Evolutionary conservation across 257 asterid species (phyloP), one percentile per base, ranked within the genome.

Genomic region (Plectranthus barbatus): DNA sequence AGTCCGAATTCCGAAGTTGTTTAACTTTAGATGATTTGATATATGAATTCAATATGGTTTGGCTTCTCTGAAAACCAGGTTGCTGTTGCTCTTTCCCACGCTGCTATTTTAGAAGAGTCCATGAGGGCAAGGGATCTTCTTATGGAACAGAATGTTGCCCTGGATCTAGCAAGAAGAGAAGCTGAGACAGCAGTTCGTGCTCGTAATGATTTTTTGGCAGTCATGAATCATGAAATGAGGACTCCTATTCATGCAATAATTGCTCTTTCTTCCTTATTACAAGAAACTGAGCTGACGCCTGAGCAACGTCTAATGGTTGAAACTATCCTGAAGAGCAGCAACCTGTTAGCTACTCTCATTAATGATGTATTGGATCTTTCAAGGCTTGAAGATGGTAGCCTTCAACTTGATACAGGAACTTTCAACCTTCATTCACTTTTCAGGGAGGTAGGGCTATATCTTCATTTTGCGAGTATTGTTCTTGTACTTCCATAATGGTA

Each of bases 301-400:
- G 99, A 93, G 88, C 99, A 93, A 49, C 96, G 99, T 19, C 80
- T 93, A 48, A 93, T 93, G 99, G 94, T 93, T 40, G 99, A 93
- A 76, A 93, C 96, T 58, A 80, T 93, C 66, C 96, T 90, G 69
- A 87, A 85, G 71, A 87, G 99, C 79, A 90, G 97, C 85, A 90
- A 90, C 73, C 95, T 93, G 60, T 76, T 93, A 72, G 94, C 96
- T 37, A 90, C 99, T 3, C 96, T 93, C 26, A 93, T 93, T 67
- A 93, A 93, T 52, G 99, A 93, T 60, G 97, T 93, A 42, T 80
- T 93, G 80, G 99, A 93, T 77, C 96, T 93, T 73, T 93, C 99
- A 20, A 90, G 95, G 80, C 97, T 93, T 19, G 99, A 93, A 72
- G 99, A 93, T 62, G 97, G 96, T 39, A 87, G 92, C 75, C 97